These are phyloP conservation scores for Phlebiopsis flavidoalba DNA, from an alignment of 768 basidiomycete species.

Conservation along the genomic window DNA sequence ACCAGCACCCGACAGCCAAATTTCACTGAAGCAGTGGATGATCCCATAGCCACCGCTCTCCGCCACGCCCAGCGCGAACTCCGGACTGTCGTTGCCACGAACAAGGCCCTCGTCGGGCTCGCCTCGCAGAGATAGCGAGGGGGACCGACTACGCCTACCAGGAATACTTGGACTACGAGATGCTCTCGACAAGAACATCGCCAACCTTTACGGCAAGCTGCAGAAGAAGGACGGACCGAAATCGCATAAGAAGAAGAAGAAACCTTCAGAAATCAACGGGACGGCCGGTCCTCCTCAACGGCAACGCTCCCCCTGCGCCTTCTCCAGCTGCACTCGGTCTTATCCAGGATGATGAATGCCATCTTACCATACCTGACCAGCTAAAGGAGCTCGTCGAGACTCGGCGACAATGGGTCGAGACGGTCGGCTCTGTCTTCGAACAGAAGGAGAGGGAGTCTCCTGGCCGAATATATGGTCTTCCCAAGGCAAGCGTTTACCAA, in stretches of 20 bases:
- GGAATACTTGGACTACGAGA: constrained; percentile 87
- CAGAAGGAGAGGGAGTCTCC: constrained; percentile 59
- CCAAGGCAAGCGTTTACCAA: constrained; percentile 66
- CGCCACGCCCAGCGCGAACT: constrained; percentile 85
- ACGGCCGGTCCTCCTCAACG: constrained; percentile 23
- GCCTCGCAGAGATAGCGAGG: constrained; percentile 70
- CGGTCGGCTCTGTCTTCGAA: constrained; percentile 71
- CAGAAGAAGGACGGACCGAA: constrained; percentile 80
- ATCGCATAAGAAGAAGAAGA: constrained; percentile 69
- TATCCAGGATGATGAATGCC: constrained; percentile 60
- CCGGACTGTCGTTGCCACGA: constrained; percentile 67
- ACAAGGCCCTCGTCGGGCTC: constrained; percentile 78
- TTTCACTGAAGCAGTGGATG: constrained; percentile 77
- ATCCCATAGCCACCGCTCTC: constrained; percentile 88
- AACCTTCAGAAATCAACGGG: constrained; percentile 25
- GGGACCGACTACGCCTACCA: constrained; percentile 83
- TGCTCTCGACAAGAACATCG: constrained; percentile 81
- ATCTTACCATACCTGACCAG: constrained; percentile 59
- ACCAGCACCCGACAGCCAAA: constrained; percentile 47
- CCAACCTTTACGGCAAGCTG: constrained; percentile 66
- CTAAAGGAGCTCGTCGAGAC: constrained; percentile 70
- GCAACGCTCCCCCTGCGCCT: constrained; percentile 32
- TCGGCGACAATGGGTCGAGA: constrained; percentile 73
- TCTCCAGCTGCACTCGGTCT: constrained; percentile 71
- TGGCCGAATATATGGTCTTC: constrained; percentile 76